Base-by-base conservation (phyloP, 2,329 filamentous ascomycete species). In the Mycosphaerella arachidis region DNA sequence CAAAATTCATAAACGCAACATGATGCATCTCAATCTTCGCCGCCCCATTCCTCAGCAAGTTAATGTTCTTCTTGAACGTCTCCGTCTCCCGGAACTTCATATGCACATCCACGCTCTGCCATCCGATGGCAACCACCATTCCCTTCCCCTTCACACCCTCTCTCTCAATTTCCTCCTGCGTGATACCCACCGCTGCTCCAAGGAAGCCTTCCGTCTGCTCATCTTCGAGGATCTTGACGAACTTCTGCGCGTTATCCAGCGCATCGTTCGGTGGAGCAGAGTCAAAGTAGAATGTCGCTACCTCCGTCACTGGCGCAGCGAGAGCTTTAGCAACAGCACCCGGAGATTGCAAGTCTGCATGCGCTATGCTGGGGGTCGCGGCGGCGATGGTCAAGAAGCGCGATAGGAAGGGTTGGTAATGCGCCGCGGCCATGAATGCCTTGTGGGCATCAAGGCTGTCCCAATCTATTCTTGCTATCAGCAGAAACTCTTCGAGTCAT, bases 91-190 rank as follows among this genome's bases (percentile, higher is more conserved):
- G 72, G 33, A 76, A 81, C 53, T 70, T 70, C 74, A 77, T 72
- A 69, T 85, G 83, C 52, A 72, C 73, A 37, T 82, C 78, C 20
- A 80, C 73, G 65, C 74, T 80, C 54, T 77, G 71, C 83, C 83
- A 85, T 5, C 82, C 82, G 56, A 82, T 71, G 18, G 75, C 73
- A n/a, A 76, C 59, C 4, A 79, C 65, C 65, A 77, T 76, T 57
- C 77, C 69, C 57, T 75, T 75, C 10, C 76, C 79, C 64, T 76
- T 70, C 3, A 72, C 70, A 4, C 73, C 73, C 35, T 70, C 67
- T 37, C 62, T 59, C 66, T 71, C 67, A 9, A 71, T 54, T 37
- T 67, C 67, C 66, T 67, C 60, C 24, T 71, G 56, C n/a, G 68
- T 70, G 12, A 65, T 50, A 0, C 71, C 71, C 6, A 61, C 57